Percentiles rank a stretch among this genome's conserved stretches.
phyloP scores from a whole-genome alignment of 495 filamentous ascomycete species.

The Bathelium albidoporum region DNA sequence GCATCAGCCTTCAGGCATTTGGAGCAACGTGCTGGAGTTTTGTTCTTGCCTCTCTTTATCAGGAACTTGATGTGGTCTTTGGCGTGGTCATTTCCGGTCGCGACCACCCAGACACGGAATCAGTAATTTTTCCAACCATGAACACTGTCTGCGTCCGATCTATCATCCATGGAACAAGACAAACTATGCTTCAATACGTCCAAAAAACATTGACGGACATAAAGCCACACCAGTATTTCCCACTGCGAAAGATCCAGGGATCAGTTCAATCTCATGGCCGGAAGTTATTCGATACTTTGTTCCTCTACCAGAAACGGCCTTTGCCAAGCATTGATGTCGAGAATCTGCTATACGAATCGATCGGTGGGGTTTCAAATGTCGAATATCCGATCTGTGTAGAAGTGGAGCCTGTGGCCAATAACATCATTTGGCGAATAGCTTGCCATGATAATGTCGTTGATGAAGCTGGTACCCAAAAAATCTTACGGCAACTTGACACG shows the following conservation, averaged over 20 bases:
- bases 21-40: constrained; percentile 57
- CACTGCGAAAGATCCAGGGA: constrained; percentile 51
- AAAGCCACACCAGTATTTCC: constrained; percentile 53
- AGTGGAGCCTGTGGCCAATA: constrained; percentile 49
- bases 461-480: constrained; percentile 28
- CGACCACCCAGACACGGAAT: constrained; percentile 45
- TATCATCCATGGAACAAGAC: constrained; percentile 50
- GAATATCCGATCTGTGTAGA: constrained; percentile 76
- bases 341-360: constrained; percentile 41
- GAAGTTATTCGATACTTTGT: constrained; percentile 48
- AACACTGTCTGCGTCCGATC: constrained; percentile 59
- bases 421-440: constrained; percentile 57
- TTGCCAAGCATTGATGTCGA: not conserved
- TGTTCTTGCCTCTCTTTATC: constrained; percentile 44
- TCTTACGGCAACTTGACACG: constrained; percentile 46
- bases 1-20: constrained; percentile 54
- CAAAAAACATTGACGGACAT: constrained; percentile 42
- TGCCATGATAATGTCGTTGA: constrained; percentile 48
- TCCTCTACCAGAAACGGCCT: constrained; percentile 51
- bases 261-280: constrained; percentile 24
- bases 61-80: constrained; percentile 54
- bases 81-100: constrained; percentile 64
- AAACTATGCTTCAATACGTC: constrained; percentile 53
- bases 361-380: constrained; percentile 49
- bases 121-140: constrained; percentile 67